phyloP scores from a whole-genome alignment of 495 filamentous ascomycete genomes.

The Neurospora discreta region DNA sequence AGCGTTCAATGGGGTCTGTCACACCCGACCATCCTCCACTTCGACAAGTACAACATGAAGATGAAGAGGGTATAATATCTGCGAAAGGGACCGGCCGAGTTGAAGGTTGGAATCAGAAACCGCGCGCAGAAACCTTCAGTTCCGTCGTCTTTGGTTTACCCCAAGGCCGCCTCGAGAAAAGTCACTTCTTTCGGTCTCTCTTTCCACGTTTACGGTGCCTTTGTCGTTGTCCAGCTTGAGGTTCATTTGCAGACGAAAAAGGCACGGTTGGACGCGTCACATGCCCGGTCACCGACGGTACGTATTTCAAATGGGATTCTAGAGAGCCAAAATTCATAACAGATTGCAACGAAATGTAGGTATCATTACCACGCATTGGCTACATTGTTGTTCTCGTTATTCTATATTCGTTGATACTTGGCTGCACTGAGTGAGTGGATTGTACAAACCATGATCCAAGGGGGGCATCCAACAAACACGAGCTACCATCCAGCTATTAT shows the following conservation, averaged over 20 bases:
- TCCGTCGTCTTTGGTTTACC: background rate
- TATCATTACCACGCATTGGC: too few relatives aligned
- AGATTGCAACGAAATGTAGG: too few relatives aligned
- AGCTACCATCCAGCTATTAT: background rate
- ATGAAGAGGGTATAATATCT: background rate
- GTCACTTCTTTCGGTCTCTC: background rate
- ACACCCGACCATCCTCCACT: background rate
- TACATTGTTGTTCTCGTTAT: too few relatives aligned
- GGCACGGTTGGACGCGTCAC: background rate
- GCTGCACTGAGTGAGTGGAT: too few relatives aligned
- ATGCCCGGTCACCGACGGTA: background rate
- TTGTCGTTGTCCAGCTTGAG: background rate
- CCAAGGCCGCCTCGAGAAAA: background rate
- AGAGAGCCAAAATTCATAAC: too few relatives aligned
- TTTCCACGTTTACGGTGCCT: background rate
- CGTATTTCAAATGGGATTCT: too few relatives aligned
- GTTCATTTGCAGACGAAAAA: background rate
- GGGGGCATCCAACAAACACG: too few relatives aligned
- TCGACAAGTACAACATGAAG: background rate
- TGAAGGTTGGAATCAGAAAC: background rate
- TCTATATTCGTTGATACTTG: too few relatives aligned
- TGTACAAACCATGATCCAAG: too few relatives aligned
- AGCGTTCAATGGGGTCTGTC: background rate
- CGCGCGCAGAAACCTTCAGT: background rate
- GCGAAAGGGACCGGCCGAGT: background rate